A percentile compares a stretch with the other conserved stretches of the same genome.
phyloP scores from a whole-genome alignment of 139 green algal species.

The Chlamydomonas asymmetrica region DNA sequence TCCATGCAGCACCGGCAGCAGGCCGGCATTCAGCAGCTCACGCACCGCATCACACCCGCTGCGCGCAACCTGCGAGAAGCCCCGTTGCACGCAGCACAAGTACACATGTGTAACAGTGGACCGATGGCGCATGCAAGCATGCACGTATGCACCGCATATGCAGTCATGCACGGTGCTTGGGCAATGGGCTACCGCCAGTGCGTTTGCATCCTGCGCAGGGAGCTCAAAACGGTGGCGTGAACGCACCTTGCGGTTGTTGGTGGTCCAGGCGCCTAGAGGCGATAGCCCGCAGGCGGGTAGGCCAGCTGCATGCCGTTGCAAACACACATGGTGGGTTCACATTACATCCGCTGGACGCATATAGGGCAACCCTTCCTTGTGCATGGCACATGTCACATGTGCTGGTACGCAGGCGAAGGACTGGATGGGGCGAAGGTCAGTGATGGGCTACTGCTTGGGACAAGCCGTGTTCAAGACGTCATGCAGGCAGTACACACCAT shows the following conservation, averaged over 20 bases:
- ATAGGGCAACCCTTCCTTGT: too few species aligned
- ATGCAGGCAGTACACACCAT: constrained; percentile 1
- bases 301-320: constrained; percentile 23
- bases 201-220: neutral
- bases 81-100: too few species aligned
- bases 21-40: constrained; percentile 31
- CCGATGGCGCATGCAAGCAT: too few species aligned
- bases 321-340: constrained; percentile 32
- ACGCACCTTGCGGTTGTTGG: constrained; percentile 22
- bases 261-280: constrained; percentile 50
- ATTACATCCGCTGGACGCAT: too few species aligned
- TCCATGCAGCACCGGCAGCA: constrained; percentile 75
- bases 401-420: too few species aligned
- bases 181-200: neutral
- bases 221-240: neutral
- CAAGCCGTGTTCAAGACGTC: constrained; percentile 15
- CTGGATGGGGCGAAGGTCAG: too few species aligned
- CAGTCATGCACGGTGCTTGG: too few species aligned
- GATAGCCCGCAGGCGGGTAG: constrained; percentile 61
- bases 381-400: too few species aligned
- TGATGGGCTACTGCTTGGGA: too few species aligned
- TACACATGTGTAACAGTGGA: too few species aligned
- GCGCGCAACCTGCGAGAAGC: neutral
- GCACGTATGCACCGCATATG: too few species aligned
- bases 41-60: constrained; percentile 16